These are phyloP conservation scores for Lachancea meyersii DNA, from an alignment of 805 yeast species.

Conservation along the genomic window DNA sequence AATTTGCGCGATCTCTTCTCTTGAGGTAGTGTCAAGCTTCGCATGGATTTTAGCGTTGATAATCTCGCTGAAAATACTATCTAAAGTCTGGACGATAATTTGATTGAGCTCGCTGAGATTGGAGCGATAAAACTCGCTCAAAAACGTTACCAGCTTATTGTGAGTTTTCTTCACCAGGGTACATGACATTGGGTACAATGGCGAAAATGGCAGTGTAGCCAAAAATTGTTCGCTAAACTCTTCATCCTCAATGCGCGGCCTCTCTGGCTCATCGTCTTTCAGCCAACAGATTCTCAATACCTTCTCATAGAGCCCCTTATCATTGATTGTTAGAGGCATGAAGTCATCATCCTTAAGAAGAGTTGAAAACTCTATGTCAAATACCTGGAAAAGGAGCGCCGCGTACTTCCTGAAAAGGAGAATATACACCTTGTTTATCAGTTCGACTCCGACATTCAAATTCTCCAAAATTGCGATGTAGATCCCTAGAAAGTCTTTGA, in stretches of 20 bases:
- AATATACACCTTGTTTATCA: constrained; percentile 57
- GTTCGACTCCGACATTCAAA: constrained; percentile 52
- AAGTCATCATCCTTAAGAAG: constrained; percentile 75
- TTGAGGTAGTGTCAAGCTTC: constrained; percentile 62
- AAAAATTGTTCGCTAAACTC: constrained; percentile 39
- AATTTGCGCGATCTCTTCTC: constrained; percentile 87
- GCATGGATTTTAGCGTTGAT: constrained; percentile 59
- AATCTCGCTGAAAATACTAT: constrained; percentile 58
- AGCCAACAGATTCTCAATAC: constrained; percentile 68
- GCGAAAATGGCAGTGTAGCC: constrained; percentile 76
- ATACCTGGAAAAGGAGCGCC: constrained; percentile 46
- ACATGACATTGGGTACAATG: constrained; percentile 82
- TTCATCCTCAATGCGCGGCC: constrained; percentile 8
- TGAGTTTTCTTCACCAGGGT: constrained; percentile 63
- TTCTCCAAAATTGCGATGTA: constrained; percentile 73
- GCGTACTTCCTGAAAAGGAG: constrained; percentile 55
- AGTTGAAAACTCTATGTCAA: constrained; percentile 53
- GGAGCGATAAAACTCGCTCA: constrained; percentile 59
- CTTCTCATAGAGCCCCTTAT: constrained; percentile 51
- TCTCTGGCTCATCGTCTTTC: constrained; percentile 42
- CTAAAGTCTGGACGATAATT: constrained; percentile 55
- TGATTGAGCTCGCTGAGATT: constrained; percentile 55
- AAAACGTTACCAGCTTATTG: constrained; percentile 55
- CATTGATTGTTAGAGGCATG: constrained; percentile 74
- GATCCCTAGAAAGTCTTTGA: constrained; percentile 61